Conservation (phyloP, 192 early-diverging fungal species). For the Coemansia sp. region DNA sequence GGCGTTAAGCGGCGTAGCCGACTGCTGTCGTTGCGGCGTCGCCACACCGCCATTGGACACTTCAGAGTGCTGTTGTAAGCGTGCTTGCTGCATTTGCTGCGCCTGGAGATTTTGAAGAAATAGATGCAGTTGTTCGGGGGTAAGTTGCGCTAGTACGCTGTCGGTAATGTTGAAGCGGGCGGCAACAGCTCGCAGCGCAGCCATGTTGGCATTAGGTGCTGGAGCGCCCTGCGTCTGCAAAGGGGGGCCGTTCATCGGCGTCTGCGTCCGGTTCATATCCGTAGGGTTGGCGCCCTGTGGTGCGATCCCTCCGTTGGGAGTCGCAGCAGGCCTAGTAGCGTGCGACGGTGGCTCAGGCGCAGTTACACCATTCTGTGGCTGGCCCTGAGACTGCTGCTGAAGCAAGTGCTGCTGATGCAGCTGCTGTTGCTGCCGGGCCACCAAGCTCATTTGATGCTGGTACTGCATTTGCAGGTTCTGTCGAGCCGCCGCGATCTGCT, state of each 20-base stretch:
- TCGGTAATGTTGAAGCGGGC: conserved; percentile 33
- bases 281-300: background rate
- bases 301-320: background rate
- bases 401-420: conserved; percentile 3
- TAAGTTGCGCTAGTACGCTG: conserved; percentile 14
- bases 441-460: conserved; percentile 17
- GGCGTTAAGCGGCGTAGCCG: conserved; percentile 9
- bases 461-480: conserved; percentile 27
- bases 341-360: background rate
- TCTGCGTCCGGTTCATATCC: background rate
- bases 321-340: background rate
- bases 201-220: background rate
- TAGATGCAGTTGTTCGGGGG: conserved; percentile 30
- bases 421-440: conserved; percentile 20
- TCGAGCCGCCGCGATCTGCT: conserved; percentile 35
- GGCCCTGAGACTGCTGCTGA: conserved; percentile 14
- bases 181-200: conserved; percentile 30
- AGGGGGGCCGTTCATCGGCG: background rate
- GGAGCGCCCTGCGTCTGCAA: background rate
- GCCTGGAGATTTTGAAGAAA: conserved; percentile 36
- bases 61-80: conserved; percentile 4
- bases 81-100: conserved; percentile 27
- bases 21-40: conserved; percentile 34
- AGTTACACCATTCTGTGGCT: conserved; percentile 4
- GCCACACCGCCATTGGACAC: background rate